phyloP scores from a whole-genome alignment of 2,329 filamentous ascomycete species.

The Thermomyces lanuginosus region DNA sequence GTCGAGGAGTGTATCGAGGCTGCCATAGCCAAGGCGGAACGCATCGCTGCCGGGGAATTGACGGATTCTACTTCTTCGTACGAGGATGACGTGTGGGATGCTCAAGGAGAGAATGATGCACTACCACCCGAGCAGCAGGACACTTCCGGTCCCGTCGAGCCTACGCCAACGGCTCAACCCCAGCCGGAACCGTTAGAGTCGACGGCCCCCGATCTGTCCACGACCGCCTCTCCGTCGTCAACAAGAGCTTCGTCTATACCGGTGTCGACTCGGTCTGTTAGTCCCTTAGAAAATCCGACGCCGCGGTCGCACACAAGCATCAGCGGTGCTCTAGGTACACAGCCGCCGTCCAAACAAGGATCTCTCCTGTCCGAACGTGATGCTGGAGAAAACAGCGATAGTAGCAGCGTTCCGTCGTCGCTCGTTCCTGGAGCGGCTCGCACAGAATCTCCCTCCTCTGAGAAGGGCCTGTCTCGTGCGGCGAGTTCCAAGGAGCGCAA shows the following conservation, averaged over 20 bases:
- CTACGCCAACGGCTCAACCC: constrained; percentile 9
- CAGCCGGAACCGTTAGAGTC: constrained; percentile 10
- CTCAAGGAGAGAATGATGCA: constrained; percentile 1
- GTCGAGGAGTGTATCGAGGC: constrained; percentile 93
- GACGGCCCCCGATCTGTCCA: constrained; percentile 38
- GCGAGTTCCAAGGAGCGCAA: constrained; percentile 71
- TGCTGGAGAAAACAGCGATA: constrained; percentile 66
- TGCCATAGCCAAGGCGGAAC: constrained; percentile 74
- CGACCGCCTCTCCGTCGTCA: constrained; percentile 33
- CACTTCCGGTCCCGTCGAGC: constrained; percentile 2
- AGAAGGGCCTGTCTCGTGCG: constrained; percentile 60
- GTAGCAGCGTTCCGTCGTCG: constrained; percentile 57
- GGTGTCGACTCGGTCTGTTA: constrained; percentile 70
- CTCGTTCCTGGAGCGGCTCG: constrained; percentile 52
- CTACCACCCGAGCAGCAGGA: constrained; percentile 5
- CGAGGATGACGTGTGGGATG: constrained; percentile 37
- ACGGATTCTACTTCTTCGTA: constrained; percentile 56
- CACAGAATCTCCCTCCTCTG: constrained; percentile 81
- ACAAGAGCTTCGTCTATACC: constrained; percentile 51
- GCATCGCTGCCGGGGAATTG: constrained; percentile 68
- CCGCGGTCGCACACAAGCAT: constrained; percentile 62
- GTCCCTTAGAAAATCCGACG: constrained; percentile 78
- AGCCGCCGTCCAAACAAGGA: constrained; percentile 50
- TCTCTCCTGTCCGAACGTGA: constrained; percentile 76
- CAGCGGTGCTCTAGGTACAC: constrained; percentile 40